phyloP scores from a whole-genome alignment of 2,329 filamentous ascomycete species.

The Fusarium robinianum region DNA sequence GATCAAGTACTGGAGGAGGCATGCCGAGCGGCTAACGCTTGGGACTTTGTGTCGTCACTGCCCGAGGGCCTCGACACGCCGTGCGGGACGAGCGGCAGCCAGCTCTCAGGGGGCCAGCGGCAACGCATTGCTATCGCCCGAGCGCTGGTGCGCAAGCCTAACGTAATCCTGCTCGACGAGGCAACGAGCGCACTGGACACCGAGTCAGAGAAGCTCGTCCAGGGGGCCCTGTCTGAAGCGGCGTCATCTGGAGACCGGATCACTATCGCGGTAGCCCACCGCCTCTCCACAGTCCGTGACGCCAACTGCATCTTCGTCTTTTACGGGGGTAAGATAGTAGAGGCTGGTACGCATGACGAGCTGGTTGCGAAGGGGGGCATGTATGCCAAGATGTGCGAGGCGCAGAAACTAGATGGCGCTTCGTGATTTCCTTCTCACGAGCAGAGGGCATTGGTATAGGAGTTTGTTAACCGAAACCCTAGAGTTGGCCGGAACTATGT shows the following conservation, averaged over 20 bases:
- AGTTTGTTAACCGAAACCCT: too few species aligned
- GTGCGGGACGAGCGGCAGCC: background rate
- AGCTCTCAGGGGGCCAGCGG: slow-evolving; percentile 5
- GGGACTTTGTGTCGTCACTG: slow-evolving; percentile 2
- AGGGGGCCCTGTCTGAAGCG: slow-evolving; percentile 8
- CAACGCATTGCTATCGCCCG: slow-evolving; percentile 4
- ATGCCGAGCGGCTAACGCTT: background rate
- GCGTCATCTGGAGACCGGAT: background rate
- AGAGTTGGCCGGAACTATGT: too few species aligned
- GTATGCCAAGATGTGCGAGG: slow-evolving; percentile 6
- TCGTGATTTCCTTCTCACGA: too few species aligned
- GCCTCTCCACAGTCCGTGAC: slow-evolving; percentile 9
- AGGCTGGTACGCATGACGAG: slow-evolving; percentile 8
- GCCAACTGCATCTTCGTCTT: slow-evolving; percentile 10
- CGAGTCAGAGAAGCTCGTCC: slow-evolving; percentile 10
- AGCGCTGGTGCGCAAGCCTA: slow-evolving; percentile 6
- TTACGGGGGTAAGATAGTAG: slow-evolving; percentile 7
- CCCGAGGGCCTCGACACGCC: slow-evolving; percentile 2
- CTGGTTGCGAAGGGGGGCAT: background rate
- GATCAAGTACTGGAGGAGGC: background rate
- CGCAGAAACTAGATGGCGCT: slow-evolving; percentile 9
- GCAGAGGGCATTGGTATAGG: too few species aligned
- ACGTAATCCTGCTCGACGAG: slow-evolving; percentile 9
- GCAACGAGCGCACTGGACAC: slow-evolving; percentile 8
- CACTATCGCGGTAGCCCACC: slow-evolving; percentile 17